Conservation (phyloP, 768 basidiomycete species). For the Kwoniella sp. region DNA sequence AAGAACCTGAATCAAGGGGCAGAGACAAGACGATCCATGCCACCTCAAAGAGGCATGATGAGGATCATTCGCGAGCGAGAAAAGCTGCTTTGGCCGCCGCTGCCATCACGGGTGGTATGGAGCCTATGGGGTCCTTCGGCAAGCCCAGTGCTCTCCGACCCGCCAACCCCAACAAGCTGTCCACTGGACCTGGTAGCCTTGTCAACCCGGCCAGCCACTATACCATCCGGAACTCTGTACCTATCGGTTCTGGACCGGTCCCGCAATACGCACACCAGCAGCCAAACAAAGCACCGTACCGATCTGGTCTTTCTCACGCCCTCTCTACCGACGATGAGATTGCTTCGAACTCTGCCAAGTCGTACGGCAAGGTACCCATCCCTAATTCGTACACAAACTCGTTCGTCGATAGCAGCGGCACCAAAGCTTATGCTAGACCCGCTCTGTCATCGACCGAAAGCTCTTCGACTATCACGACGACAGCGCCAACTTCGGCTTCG, state of each 20-base stretch:
- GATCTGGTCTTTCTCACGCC: constrained; percentile 19
- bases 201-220: constrained; percentile 9
- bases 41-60: constrained; percentile 15
- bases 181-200: background rate
- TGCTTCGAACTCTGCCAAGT: background rate
- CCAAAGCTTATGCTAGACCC: constrained; percentile 4
- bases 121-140: constrained; percentile 47
- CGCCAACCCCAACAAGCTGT: background rate
- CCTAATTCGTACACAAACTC: background rate
- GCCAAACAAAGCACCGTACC: constrained; percentile 8
- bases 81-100: constrained; percentile 46
- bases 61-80: constrained; percentile 30
- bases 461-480: constrained; percentile 19
- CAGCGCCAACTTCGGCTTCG: constrained; percentile 1
- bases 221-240: constrained; percentile 9
- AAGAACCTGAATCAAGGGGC: constrained; percentile 16
- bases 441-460: constrained; percentile 8
- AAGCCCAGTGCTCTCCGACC: constrained; percentile 11
- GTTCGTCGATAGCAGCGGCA: background rate
- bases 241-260: constrained; percentile 1
- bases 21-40: constrained; percentile 8
- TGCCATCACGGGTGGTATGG: constrained; percentile 40
- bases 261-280: background rate
- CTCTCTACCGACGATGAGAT: constrained; percentile 9
- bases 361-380: background rate